phyloP scores from a whole-genome alignment of 139 green algal species.

The Pedinophyceae sp. region DNA sequence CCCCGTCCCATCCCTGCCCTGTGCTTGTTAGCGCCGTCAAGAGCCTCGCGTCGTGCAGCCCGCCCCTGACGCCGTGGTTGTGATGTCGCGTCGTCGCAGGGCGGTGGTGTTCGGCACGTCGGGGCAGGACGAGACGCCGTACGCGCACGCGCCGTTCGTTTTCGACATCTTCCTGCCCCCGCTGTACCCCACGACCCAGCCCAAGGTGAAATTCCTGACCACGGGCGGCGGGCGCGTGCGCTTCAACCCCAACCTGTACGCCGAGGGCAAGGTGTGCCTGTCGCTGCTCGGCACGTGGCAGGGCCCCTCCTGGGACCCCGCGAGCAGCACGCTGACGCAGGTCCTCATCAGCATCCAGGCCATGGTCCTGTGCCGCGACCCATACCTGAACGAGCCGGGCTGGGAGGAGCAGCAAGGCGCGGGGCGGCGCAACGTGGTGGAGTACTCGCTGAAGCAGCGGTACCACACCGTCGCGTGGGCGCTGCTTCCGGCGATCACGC shows the following conservation, averaged over 20 bases:
- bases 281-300: constrained; percentile 67
- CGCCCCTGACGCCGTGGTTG: too few species aligned
- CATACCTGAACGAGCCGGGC: constrained; percentile 53
- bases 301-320: constrained; percentile 44
- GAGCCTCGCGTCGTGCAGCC: too few species aligned
- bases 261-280: constrained; percentile 76
- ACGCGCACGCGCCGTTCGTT: constrained; percentile 51
- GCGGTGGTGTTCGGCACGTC: too few species aligned
- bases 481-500: too few species aligned
- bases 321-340: constrained; percentile 34
- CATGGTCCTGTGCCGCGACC: constrained; percentile 42
- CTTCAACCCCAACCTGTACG: constrained; percentile 81
- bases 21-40: too few species aligned
- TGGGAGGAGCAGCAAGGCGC: too few species aligned
- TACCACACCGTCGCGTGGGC: too few species aligned
- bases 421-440: too few species aligned
- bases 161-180: constrained; percentile 69
- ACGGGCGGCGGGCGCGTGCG: constrained; percentile 40
- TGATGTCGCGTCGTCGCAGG: too few species aligned
- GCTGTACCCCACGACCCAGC: constrained; percentile 56
- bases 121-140: constrained; percentile 53
- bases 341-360: constrained; percentile 62
- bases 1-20: too few species aligned
- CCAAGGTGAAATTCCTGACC: constrained; percentile 50
- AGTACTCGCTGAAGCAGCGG: too few species aligned